phyloP scores from a whole-genome alignment of 352 stramenopile genomes.

The Globisporangium emineosum region DNA sequence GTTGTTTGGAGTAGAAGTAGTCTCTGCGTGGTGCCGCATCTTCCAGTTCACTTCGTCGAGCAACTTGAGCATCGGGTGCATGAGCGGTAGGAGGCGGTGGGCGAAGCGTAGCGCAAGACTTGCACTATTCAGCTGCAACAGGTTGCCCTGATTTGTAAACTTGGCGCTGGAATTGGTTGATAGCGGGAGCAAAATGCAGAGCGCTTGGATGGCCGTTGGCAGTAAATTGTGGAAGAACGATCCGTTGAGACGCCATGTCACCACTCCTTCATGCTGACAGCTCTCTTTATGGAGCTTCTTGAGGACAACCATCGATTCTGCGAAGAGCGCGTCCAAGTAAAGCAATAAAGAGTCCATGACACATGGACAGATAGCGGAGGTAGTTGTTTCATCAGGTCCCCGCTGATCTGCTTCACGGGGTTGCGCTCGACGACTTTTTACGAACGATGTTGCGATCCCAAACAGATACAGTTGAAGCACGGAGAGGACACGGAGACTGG shows the following conservation, averaged over 20 bases:
- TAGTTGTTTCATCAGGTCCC: neutral
- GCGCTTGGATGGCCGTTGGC: constrained; percentile 42
- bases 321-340: constrained; percentile 41
- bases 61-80: constrained; percentile 50
- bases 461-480: constrained; percentile 46
- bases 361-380: constrained; percentile 8
- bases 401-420: neutral
- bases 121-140: neutral
- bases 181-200: constrained; percentile 27
- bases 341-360: constrained; percentile 27
- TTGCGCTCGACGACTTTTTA: neutral
- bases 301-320: constrained; percentile 31
- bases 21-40: constrained; percentile 18
- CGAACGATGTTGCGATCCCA: constrained; percentile 18
- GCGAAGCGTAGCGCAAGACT: constrained; percentile 23
- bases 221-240: constrained; percentile 50
- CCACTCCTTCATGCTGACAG: constrained; percentile 55
- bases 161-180: neutral
- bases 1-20: constrained; percentile 16
- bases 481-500: constrained; percentile 27
- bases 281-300: constrained; percentile 48
- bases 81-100: constrained; percentile 33
- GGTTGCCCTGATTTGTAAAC: neutral
- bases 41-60: constrained; percentile 67
- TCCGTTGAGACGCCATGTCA: constrained; percentile 41